Evolutionary conservation across 306 rosid genomes (phyloP).

Genomic region (Malus sylvestris): DNA sequence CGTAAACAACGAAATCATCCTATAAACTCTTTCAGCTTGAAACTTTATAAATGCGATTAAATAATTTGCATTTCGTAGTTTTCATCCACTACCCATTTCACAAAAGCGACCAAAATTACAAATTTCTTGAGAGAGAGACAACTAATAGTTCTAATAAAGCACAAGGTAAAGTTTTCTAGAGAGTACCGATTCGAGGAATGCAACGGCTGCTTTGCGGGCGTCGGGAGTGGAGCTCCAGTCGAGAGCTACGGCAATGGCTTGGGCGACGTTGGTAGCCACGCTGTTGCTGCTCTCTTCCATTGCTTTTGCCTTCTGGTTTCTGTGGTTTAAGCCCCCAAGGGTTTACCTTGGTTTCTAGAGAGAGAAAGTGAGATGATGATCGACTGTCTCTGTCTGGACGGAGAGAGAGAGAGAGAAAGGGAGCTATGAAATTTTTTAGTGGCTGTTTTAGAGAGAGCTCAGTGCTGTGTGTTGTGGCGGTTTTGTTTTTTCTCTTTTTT

Average conservation of each 20-base stretch:
- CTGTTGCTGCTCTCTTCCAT: constrained; percentile 50
- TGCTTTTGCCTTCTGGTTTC: not conserved
- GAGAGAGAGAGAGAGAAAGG: not conserved
- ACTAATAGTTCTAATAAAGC: not conserved
- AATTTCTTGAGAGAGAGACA: not conserved
- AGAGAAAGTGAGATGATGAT: not conserved
- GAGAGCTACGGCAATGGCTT: constrained; percentile 74
- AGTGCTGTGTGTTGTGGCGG: not conserved
- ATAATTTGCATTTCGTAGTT: not conserved
- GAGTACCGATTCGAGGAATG: constrained; percentile 71
- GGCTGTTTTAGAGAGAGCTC: not conserved
- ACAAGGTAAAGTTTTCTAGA: not conserved
- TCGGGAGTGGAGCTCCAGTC: constrained; percentile 75
- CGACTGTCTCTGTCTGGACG: not conserved
- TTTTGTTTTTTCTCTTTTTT: not conserved
- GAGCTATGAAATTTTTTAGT: not conserved
- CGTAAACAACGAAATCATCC: not conserved
- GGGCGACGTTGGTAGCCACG: constrained; percentile 62
- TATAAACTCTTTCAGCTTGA: not conserved
- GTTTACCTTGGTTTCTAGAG: not conserved
- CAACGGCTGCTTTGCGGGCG: constrained; percentile 61
- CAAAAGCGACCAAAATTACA: not conserved
- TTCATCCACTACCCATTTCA: not conserved
- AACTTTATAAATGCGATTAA: not conserved
- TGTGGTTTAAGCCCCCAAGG: not conserved